phyloP scores from a whole-genome alignment of 345 rosid species.

The Rhodamnia argentea region DNA sequence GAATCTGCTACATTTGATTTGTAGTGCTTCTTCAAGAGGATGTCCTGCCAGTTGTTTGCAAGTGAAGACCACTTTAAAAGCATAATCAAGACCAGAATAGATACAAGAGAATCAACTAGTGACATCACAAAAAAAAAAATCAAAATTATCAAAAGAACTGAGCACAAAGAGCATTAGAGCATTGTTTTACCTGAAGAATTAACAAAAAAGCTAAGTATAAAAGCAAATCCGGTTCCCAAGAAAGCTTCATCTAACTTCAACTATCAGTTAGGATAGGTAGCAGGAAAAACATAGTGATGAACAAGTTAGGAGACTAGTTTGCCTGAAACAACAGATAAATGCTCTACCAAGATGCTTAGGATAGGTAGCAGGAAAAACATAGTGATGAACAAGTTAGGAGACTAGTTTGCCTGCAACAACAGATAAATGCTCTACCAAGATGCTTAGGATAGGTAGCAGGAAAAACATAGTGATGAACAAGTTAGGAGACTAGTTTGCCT shows the following conservation, averaged over 20 bases:
- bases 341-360: neutral
- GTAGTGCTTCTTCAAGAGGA: slow-evolving; percentile 24
- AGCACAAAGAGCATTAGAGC: neutral
- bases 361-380: neutral
- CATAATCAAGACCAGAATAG: neutral
- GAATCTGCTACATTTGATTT: slow-evolving; percentile 6
- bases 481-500: neutral
- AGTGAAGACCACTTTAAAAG: neutral
- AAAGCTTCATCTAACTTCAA: neutral
- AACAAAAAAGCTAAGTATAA: neutral
- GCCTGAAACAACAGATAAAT: neutral
- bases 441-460: neutral
- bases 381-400: neutral
- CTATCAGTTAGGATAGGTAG: neutral
- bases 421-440: neutral
- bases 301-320: neutral
- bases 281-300: no score
- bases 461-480: neutral
- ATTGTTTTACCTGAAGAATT: neutral
- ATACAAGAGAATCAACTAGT: neutral
- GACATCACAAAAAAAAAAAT: neutral
- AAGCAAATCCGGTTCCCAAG: neutral
- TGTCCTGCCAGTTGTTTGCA: slow-evolving; percentile 18
- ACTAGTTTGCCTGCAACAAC: neutral
- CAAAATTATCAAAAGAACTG: neutral